Evolutionary conservation across 1,284 basidiomycete genomes (phyloP), one percentile per base, ranked within the genome.

Genomic region (Rhodotorula sp.): DNA sequence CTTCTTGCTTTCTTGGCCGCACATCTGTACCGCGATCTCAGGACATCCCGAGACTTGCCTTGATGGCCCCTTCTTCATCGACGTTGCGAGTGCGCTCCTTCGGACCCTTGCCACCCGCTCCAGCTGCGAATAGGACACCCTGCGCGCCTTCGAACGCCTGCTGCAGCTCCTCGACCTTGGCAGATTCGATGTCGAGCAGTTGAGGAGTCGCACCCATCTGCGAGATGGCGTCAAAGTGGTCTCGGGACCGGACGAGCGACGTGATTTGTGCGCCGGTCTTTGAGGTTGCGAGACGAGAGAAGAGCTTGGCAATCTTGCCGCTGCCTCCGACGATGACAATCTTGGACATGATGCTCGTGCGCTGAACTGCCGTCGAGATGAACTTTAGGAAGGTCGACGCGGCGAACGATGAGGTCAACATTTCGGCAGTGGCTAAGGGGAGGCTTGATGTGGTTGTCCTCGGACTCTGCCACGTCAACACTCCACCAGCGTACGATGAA

Each of bases 61-160:
- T 90, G 66, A 90, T 76, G 0, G 89, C 88, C 4, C 88, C 89
- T 62, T 87, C 85, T 76, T 87, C 86, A 78, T 91, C 90, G 17
- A 91, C 89, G 33, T 83, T 83, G 73, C 85, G 85, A 1, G 87
- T 89, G 46, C 89, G 81, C 69, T 88, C 87, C 17, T 83, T 80
- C 0, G 86, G 75, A 12, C 87, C 88, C 76, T 88, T 87, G 0
- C 87, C 88, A 0, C 88, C 89, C 0, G 89, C 87, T 3, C 89
- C 89, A 1, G 88, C 88, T 29, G 85, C 81, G 77, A 88, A 90
- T 72, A 89, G 84, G 22, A 91, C 85, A 10, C 82, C 82, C 59
- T 85, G 81, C n/a, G 82, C 79, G 4, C 82, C 83, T 37, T 82
- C 74, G 72, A 91, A 86, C 3, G 84, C 82, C 1, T 80, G 73